These are phyloP conservation scores for Massariosphaeria phaeospora DNA, from an alignment of 495 filamentous ascomycete genomes.

Conservation along the genomic window DNA sequence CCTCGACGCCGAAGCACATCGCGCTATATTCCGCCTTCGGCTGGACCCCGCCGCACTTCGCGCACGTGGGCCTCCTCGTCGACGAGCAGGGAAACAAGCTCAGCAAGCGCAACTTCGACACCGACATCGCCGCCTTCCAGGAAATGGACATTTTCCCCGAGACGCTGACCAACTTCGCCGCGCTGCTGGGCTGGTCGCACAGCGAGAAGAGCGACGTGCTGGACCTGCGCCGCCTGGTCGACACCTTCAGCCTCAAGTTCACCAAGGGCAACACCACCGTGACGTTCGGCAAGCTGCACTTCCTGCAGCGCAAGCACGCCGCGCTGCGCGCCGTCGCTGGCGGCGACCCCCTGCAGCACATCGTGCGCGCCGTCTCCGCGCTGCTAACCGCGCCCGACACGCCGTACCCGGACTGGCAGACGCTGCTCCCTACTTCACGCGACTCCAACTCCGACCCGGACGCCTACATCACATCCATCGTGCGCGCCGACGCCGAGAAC, in stretches of 20 bases:
- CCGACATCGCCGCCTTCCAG: conserved; percentile 64
- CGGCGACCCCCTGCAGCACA: conserved; percentile 43
- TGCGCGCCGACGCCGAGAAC: conserved; percentile 57
- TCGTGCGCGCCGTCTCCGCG: conserved; percentile 45
- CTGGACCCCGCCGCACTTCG: conserved; percentile 79
- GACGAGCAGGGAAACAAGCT: conserved; percentile 74
- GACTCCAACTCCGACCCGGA: conserved; percentile 9
- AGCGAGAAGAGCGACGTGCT: conserved; percentile 54
- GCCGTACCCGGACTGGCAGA: conserved; percentile 36
- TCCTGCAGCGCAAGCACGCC: conserved; percentile 71
- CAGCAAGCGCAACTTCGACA: conserved; percentile 76
- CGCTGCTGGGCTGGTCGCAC: conserved; percentile 83
- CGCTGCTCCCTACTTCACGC: neutral
- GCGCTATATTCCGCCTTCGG: conserved; percentile 82
- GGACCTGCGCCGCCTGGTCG: conserved; percentile 61
- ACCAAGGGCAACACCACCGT: conserved; percentile 87
- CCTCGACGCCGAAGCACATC: conserved; percentile 85
- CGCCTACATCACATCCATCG: conserved; percentile 48
- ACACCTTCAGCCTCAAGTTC: conserved; percentile 75
- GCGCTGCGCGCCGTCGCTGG: conserved; percentile 13
- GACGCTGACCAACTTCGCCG: conserved; percentile 75
- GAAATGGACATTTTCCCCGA: conserved; percentile 66
- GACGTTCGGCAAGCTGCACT: conserved; percentile 71
- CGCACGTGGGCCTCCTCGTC: conserved; percentile 81
- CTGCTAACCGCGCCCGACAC: conserved; percentile 33